Evolutionary conservation across 2,329 filamentous ascomycete genomes (phyloP).

Genomic region (Hypoxylon sp.): DNA sequence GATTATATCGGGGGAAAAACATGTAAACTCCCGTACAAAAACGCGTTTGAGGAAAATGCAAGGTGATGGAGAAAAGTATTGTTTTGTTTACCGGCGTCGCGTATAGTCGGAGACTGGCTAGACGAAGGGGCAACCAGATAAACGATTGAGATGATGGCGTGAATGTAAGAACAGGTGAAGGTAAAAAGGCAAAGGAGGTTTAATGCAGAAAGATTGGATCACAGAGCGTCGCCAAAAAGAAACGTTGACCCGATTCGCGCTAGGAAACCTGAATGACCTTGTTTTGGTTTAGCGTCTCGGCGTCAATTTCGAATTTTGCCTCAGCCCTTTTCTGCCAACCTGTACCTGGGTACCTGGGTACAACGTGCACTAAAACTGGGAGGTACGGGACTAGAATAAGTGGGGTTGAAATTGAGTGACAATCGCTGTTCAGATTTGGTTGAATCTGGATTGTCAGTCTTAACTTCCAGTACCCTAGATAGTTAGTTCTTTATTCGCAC

Average conservation of each 20-base stretch:
- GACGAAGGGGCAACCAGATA: conserved; percentile 18
- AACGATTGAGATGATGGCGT: conserved; percentile 30
- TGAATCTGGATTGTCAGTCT: not conserved
- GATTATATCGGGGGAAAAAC: conserved; percentile 35
- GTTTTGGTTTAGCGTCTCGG: conserved; percentile 36
- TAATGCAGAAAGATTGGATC: conserved; percentile 45
- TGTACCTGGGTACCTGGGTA: not conserved
- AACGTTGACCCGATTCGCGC: conserved; percentile 43
- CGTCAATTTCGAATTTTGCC: conserved; percentile 43
- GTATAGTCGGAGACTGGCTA: conserved; percentile 23
- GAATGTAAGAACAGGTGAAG: conserved; percentile 41
- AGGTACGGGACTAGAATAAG: conserved; percentile 19
- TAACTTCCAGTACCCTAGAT: not conserved
- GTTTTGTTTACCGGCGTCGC: conserved; percentile 21
- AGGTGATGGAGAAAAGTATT: conserved; percentile 20
- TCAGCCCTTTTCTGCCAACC: conserved; percentile 28
- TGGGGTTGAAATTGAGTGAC: not conserved
- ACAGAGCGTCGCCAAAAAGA: conserved; percentile 40
- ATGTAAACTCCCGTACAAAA: conserved; percentile 24
- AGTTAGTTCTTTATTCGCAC: not conserved
- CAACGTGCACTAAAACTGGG: conserved; percentile 1
- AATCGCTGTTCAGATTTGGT: not conserved
- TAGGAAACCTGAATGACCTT: conserved; percentile 32
- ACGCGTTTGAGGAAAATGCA: conserved; percentile 33
- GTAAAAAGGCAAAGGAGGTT: conserved; percentile 52